Base-by-base conservation (phyloP, 768 basidiomycete genomes). In the Lactarius pseudohatsudake region DNA sequence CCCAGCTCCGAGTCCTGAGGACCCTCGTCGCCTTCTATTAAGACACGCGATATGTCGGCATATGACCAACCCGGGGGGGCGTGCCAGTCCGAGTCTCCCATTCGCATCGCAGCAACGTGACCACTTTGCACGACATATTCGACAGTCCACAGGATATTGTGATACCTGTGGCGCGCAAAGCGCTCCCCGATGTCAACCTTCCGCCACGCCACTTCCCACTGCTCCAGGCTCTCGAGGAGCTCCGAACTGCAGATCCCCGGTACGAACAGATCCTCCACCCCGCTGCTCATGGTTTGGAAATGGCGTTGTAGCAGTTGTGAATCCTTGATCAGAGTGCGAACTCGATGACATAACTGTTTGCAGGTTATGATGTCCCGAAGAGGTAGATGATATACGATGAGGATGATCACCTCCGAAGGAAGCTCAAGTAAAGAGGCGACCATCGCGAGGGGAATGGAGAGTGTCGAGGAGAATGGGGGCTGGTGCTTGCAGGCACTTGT, bases 91-190 rank as follows among this genome's bases (percentile, higher is more conserved):
- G 66, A 64, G 54, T 67, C 66, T 3, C 59, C 62, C 13, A 67
- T 34, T 40, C 62, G 66, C 66, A 67, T 67, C 28, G 66, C 62
- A 4, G 62, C 66, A n/a, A 67, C 32, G 41, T 64, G 20, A 15
- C 66, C 66, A 45, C 45, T 59, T 22, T 67, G 66, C 16, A 67
- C 66, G 34, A 64, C 38, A 34, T 67, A 58, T 34, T 67, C 66
- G 32, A 67, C 66, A 20, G 62, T 67, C 66, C 66, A 67, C 15
- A 67, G 20, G 36, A 67, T 30, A 15, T 67, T 67, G 54, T 67
- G 61, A 40, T 67, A 67, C 34, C 62, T 34, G 50, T 64, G 62
- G 13, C 66, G 61, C 15, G 66, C 66, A 22, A 67, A 67, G 15
- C 34, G 66, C n/a, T 67, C 58, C 10, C 66, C 66, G 58, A 67